Evolutionary conservation across 2,329 filamentous ascomycete genomes (phyloP).

Genomic region (Colletotrichum sp.): DNA sequence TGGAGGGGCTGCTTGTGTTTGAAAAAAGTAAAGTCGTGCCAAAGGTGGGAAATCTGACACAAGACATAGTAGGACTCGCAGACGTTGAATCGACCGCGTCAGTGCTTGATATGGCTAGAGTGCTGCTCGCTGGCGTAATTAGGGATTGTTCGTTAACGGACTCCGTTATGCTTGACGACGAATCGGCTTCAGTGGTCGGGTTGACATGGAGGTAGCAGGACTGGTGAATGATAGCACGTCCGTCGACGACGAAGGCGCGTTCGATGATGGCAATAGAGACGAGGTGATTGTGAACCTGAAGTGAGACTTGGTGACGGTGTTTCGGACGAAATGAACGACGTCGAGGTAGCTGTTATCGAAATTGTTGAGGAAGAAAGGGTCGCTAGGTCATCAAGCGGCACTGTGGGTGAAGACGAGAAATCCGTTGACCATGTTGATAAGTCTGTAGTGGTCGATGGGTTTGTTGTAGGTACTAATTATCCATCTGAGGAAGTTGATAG

Average conservation of each 20-base stretch:
- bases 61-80: neutral
- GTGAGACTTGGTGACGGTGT: neutral
- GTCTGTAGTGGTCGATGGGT: neutral
- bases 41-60: neutral
- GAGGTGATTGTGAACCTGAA: neutral
- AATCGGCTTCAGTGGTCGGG: neutral
- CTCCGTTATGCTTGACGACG: neutral
- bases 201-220: neutral
- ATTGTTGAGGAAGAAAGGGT: neutral
- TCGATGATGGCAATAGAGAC: neutral
- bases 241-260: neutral
- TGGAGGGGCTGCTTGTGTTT: neutral
- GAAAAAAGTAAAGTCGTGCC: neutral
- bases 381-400: neutral
- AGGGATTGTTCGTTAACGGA: neutral
- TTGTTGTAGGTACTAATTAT: neutral
- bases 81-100: neutral
- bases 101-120: neutral
- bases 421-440: neutral
- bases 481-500: fast-evolving
- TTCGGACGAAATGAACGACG: neutral
- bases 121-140: neutral
- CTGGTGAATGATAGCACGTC: too few species aligned
- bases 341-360: neutral
- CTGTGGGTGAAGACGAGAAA: neutral